Evolutionary conservation across 2,329 filamentous ascomycete species (phyloP).

Genomic region (Chrysoporthe austroafricana): DNA sequence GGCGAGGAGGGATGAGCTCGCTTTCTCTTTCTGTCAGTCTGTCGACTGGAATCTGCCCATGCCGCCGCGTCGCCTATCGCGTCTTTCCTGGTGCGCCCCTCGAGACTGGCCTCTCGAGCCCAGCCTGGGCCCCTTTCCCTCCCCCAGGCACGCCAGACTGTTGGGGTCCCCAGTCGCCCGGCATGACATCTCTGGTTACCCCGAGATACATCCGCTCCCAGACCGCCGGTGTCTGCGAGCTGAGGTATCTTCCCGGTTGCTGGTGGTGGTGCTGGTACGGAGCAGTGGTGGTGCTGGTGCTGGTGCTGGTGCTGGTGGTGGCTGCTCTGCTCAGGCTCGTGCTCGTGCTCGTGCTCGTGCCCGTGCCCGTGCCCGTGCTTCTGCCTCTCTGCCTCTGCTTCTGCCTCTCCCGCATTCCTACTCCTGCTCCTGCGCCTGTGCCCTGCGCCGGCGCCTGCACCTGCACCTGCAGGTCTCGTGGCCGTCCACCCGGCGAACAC

Average conservation of each 20-base stretch:
- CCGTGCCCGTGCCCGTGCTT: background rate
- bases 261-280: too few relatives aligned
- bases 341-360: too few relatives aligned
- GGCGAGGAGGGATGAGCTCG: too few relatives aligned
- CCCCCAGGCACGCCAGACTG: background rate
- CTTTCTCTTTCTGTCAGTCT: background rate
- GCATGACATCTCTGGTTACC: constrained; percentile 17
- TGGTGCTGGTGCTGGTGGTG: too few relatives aligned
- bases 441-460: background rate
- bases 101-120: constrained; percentile 21
- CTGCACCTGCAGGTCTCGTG: constrained; percentile 19
- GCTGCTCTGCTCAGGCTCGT: too few relatives aligned
- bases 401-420: background rate
- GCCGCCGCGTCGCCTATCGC: constrained; percentile 20
- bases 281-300: too few relatives aligned
- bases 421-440: background rate
- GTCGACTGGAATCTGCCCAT: background rate
- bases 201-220: constrained; percentile 22
- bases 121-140: constrained; percentile 13
- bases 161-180: constrained; percentile 10
- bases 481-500: constrained; percentile 24
- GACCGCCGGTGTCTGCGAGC: constrained; percentile 10
- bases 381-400: background rate
- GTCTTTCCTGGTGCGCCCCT: constrained; percentile 21
- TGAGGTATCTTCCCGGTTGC: constrained; percentile 16